These are phyloP conservation scores for Aspergillus latus DNA, from an alignment of 2,329 filamentous ascomycete genomes.

Conservation along the genomic window DNA sequence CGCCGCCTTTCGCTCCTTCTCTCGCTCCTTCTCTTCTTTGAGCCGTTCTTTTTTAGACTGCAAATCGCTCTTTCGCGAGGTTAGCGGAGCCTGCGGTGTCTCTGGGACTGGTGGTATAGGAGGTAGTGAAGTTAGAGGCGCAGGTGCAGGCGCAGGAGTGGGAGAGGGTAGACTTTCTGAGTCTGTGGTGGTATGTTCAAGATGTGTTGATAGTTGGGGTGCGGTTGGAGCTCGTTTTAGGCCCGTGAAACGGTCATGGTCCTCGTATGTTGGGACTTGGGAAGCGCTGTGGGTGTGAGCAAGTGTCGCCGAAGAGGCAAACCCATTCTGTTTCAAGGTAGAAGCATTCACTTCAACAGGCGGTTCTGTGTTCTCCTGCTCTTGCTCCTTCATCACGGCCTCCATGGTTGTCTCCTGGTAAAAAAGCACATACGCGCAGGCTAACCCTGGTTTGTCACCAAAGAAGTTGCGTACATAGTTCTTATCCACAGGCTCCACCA, in stretches of 20 bases:
- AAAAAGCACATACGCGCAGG: slow-evolving; percentile 94
- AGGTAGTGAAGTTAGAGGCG: slow-evolving; percentile 17
- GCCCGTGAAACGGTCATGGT: slow-evolving; percentile 33
- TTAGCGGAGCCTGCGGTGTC: slow-evolving; percentile 35
- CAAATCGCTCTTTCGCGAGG: slow-evolving; percentile 62
- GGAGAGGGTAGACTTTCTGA: slow-evolving; percentile 15
- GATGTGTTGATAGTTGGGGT: slow-evolving; percentile 49
- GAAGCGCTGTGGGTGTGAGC: slow-evolving; percentile 43
- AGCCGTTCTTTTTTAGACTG: slow-evolving; percentile 68
- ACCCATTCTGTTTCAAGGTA: slow-evolving; percentile 33
- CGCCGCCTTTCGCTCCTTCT: slow-evolving; percentile 52
- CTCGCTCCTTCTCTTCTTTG: slow-evolving; percentile 48
- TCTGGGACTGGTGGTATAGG: slow-evolving; percentile 35
- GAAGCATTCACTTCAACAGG: slow-evolving; percentile 41
- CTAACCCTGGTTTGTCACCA: slow-evolving; percentile 84
- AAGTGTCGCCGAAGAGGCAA: slow-evolving; percentile 32
- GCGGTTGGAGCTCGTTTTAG: slow-evolving; percentile 43
- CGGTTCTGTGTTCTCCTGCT: slow-evolving; percentile 64
- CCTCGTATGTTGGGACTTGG: slow-evolving; percentile 37
- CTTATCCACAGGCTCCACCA: slow-evolving; percentile 97
- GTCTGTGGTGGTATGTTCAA: slow-evolving; percentile 29
- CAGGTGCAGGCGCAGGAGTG: slow-evolving; percentile 20
- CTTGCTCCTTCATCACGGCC: slow-evolving; percentile 73
- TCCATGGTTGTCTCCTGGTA: slow-evolving; percentile 86
- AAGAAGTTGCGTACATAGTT: slow-evolving; percentile 97